Evolutionary conservation across 768 basidiomycete species (phyloP).

Genomic region (Pleurotus platypus): DNA sequence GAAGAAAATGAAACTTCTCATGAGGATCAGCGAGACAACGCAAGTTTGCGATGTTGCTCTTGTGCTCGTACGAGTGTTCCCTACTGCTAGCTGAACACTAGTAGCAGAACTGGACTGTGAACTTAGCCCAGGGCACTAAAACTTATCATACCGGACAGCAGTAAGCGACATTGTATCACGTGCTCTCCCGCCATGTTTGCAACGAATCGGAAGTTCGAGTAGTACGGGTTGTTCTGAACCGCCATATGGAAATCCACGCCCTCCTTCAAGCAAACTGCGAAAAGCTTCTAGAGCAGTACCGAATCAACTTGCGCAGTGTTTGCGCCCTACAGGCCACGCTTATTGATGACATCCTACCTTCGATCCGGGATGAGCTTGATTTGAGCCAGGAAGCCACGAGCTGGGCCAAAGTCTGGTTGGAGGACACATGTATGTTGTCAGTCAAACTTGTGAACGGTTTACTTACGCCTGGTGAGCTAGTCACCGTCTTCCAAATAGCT

Average conservation of each 20-base stretch:
- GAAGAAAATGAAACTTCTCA: too few species aligned
- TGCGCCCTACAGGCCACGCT: constrained; percentile 46
- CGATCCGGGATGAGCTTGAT: constrained; percentile 53
- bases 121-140: too few species aligned
- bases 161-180: too few species aligned
- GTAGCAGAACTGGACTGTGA: too few species aligned
- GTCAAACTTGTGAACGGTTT: neutral
- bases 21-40: too few species aligned
- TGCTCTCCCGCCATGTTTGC: too few species aligned
- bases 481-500: constrained; percentile 56
- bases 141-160: too few species aligned
- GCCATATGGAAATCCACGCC: constrained; percentile 30
- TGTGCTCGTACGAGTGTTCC: too few species aligned
- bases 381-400: constrained; percentile 41
- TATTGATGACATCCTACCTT: constrained; percentile 55
- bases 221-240: neutral
- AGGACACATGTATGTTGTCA: constrained; percentile 55
- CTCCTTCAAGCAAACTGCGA: constrained; percentile 44
- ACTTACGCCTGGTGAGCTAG: constrained; percentile 22
- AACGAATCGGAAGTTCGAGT: neutral
- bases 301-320: constrained; percentile 42
- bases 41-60: too few species aligned
- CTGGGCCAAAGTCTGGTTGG: constrained; percentile 61
- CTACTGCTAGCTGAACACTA: too few species aligned
- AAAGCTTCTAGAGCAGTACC: constrained; percentile 46